Evolutionary conservation across 2,329 filamentous ascomycete species (phyloP).

Genomic region (Colletotrichum lentis): DNA sequence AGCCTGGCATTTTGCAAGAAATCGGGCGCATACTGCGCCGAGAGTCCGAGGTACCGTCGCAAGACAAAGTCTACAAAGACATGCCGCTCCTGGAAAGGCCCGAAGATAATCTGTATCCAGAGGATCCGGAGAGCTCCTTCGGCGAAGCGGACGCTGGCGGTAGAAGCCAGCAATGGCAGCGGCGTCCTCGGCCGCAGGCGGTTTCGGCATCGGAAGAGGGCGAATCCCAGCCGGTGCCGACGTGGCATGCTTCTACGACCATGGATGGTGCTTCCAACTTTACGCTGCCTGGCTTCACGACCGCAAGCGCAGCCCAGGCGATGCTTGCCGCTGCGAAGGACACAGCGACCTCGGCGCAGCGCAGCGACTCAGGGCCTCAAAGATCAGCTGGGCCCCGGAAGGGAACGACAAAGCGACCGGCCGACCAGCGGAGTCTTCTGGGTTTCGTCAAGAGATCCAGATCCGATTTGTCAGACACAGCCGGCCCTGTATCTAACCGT

Average conservation of each 20-base stretch:
- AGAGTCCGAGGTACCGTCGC: conserved; percentile 58
- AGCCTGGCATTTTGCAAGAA: conserved; percentile 66
- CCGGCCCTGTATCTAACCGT: conserved; percentile 6
- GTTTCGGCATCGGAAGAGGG: conserved; percentile 10
- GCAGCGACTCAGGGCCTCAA: conserved; percentile 37
- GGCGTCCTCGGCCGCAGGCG: conserved; percentile 22
- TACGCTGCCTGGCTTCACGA: conserved; percentile 70
- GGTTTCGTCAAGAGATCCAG: conserved; percentile 48
- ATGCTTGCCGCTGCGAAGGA: conserved; percentile 47
- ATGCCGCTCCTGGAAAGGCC: conserved; percentile 62
- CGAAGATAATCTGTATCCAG: conserved; percentile 74
- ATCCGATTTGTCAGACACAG: conserved; percentile 24
- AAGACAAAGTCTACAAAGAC: conserved; percentile 61
- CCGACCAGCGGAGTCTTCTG: conserved; percentile 54
- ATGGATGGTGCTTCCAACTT: conserved; percentile 68
- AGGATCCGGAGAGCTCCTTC: conserved; percentile 43
- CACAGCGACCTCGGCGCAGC: conserved; percentile 33
- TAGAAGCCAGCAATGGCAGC: conserved; percentile 30
- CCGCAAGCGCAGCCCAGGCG: conserved; percentile 63
- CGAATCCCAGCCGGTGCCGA: background rate
- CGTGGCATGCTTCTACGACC: conserved; percentile 56
- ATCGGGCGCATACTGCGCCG: conserved; percentile 77
- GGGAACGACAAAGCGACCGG: conserved; percentile 46
- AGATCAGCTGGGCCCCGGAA: conserved; percentile 37
- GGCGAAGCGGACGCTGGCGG: background rate